Evolutionary conservation across 164 flowering plant genomes (phyloP), one percentile per base, ranked within the genome.

Genomic region (Kalanchoe fedtschenkoi): DNA sequence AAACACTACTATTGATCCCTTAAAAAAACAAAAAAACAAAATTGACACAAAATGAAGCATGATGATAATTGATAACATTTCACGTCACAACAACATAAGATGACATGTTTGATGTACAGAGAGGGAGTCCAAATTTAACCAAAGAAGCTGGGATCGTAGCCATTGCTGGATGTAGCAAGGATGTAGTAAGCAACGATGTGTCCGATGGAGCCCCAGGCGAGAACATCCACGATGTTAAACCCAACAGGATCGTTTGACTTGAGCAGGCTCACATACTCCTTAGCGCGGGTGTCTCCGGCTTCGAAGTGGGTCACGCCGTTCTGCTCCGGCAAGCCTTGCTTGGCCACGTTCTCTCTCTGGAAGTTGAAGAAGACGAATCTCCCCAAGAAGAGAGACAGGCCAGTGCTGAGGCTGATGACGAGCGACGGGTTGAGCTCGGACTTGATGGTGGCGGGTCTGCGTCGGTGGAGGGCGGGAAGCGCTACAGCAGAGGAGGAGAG

Each of bases 151-250:
- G 98, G 98, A 69, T 89, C 87, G 62, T 92, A 92, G 65, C 98
- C 98, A 60, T 89, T 92, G 91, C 89, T 84, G 39, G 96, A 75
- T 61, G 98, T 92, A 63, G 98, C 98, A 7, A 92, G 77, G 75
- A 92, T 82, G 70, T 92, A 92, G 73, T 92, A 92, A 34, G 98
- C 98, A 2, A 89, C 93, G 26, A 92, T 83, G 66, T 92, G 98
- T 22, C 98, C 98, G 28, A 92, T 88, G 62, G 96, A 89, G 0
- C 98, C 98, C 98, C 98, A 92, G 29, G 98, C 98, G 22, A 92
- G 84, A 15, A 92, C 96, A 60, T 92, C 98, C 0, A 92, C 98
- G 56, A 92, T 82, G 82, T 92, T 92, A 71, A 92, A 92, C 1
- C 98, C 98, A 34, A 87, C 91, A 0, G 98, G 98, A 62, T 92